A percentile compares a stretch with the other conserved stretches of the same genome.
Evolutionary conservation across 2,329 filamentous ascomycete genomes (phyloP).

Genomic region (Trichoderma endophyticum): DNA sequence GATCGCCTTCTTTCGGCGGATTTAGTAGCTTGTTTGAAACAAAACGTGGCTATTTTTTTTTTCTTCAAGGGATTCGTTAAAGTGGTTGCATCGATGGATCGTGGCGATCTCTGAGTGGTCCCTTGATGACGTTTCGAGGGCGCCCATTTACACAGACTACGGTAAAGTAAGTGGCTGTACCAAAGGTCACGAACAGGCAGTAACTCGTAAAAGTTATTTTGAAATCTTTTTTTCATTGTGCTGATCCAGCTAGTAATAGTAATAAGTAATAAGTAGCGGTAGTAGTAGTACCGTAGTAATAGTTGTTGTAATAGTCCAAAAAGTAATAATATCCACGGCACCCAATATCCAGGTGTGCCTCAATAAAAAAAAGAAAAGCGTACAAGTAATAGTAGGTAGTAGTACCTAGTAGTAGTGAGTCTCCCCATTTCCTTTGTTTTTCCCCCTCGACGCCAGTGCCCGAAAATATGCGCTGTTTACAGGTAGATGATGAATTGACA

Average conservation of each 20-base stretch:
- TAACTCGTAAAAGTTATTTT: not conserved
- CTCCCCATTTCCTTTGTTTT: not conserved
- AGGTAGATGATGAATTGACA: slow-evolving; percentile 8
- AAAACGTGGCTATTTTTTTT: not conserved
- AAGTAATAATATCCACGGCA: not conserved
- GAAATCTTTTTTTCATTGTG: not conserved
- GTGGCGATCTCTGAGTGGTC: not conserved
- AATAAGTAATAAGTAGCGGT: not conserved
- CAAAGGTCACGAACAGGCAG: not conserved
- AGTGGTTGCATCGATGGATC: not conserved
- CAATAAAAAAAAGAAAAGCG: not conserved
- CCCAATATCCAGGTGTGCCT: not conserved
- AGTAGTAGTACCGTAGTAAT: not conserved
- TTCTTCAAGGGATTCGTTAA: not conserved
- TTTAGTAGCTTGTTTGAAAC: not conserved
- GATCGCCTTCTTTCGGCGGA: not conserved
- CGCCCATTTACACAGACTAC: not conserved
- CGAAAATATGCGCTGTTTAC: not conserved
- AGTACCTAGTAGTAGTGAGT: not conserved
- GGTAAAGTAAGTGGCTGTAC: no score
- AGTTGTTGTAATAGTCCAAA: not conserved
- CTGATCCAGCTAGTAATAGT: not conserved
- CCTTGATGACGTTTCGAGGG: not conserved
- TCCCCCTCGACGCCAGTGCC: not conserved
- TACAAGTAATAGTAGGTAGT: not conserved